Conservation (phyloP, 2,329 filamentous ascomycete species). For the Chaetomiaceae sp. region DNA sequence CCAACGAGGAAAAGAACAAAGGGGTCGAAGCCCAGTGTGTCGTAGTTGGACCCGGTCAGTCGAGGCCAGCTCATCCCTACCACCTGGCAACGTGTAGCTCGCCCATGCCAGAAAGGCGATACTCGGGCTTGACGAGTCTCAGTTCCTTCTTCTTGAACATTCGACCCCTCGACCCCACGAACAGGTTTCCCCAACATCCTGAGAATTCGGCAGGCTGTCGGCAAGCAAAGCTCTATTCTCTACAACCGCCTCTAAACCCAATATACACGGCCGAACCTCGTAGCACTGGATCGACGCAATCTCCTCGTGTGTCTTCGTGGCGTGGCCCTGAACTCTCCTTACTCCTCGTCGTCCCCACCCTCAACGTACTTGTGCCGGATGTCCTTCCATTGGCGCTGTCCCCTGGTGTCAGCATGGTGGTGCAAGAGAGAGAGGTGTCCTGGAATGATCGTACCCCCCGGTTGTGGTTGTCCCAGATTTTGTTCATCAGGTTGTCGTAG, state of each 20-base stretch:
- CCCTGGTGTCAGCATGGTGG: conserved; percentile 30
- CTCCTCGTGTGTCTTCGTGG: neutral
- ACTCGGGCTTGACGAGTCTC: no score
- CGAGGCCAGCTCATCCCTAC: neutral
- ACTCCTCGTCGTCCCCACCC: conserved; percentile 63
- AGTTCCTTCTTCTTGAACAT: no score
- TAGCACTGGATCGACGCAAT: conserved; percentile 3
- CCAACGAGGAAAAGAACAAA: no score
- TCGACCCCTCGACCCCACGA: no score
- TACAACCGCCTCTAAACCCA: conserved; percentile 18
- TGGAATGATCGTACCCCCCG: conserved; percentile 61
- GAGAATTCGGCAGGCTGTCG: neutral
- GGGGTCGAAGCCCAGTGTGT: no score
- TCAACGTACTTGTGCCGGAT: conserved; percentile 87
- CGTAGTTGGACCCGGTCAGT: neutral
- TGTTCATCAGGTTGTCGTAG: conserved; percentile 79
- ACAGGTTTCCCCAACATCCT: no score
- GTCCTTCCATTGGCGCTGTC: conserved; percentile 98
- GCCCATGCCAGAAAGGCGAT: no score
- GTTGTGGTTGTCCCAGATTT: conserved; percentile 88
- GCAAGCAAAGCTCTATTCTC: conserved; percentile 20
- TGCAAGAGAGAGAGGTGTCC: neutral
- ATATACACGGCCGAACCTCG: conserved; percentile 22
- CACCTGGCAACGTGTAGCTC: no score
- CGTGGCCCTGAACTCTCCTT: conserved; percentile 33